phyloP scores from a whole-genome alignment of 2,329 filamentous ascomycete genomes.

The Colletotrichum sp. region DNA sequence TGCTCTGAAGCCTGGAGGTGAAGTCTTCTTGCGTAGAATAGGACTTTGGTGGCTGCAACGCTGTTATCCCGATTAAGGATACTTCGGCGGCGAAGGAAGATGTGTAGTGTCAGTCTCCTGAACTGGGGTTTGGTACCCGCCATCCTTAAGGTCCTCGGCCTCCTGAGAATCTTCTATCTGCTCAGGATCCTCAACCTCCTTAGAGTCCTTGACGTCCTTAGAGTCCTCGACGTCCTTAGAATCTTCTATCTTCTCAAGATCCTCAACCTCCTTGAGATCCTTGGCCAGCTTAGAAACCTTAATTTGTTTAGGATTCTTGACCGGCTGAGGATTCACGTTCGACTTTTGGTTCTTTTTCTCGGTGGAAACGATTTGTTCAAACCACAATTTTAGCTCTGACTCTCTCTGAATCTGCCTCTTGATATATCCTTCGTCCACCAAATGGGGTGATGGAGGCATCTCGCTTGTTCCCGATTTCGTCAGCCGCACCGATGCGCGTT shows the following conservation, averaged over 20 bases:
- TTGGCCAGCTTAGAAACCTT: neutral
- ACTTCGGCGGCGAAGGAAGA: neutral
- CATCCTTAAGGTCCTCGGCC: neutral
- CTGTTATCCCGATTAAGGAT: neutral
- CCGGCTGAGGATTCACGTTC: neutral
- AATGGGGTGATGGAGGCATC: neutral
- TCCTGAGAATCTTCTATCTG: neutral
- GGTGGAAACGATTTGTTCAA: neutral
- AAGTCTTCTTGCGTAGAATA: neutral
- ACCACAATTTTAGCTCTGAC: neutral
- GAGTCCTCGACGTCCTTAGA: neutral
- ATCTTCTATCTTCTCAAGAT: neutral
- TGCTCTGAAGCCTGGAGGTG: neutral
- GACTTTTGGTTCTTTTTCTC: neutral
- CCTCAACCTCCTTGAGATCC: neutral
- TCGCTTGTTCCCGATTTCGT: neutral
- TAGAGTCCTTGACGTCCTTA: neutral
- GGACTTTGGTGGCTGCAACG: neutral
- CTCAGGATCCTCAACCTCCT: neutral
- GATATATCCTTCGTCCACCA: neutral
- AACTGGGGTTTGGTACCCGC: neutral
- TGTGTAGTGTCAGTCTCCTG: neutral
- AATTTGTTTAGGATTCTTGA: neutral
- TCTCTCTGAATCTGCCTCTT: neutral
- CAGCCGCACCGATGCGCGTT: neutral